Conservation (phyloP, 352 stramenopile genomes). For the Globisporangium nunn region DNA sequence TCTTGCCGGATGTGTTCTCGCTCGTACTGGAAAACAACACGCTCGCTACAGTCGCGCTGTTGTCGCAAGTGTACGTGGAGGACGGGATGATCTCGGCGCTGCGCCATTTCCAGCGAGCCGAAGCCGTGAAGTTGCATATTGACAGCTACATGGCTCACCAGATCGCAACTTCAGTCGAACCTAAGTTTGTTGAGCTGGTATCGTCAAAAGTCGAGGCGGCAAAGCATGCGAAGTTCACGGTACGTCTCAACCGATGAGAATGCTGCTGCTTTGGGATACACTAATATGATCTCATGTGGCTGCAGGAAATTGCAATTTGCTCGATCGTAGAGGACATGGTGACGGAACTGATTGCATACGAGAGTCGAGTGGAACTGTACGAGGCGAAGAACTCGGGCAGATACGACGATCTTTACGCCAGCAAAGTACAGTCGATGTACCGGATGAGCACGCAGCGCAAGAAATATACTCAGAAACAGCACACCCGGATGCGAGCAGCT, state of each 20-base stretch:
- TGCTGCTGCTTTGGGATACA: no score
- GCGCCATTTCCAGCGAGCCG: slow-evolving; percentile 32
- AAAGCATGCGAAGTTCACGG: slow-evolving; percentile 30
- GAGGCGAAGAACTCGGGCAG: slow-evolving; percentile 48
- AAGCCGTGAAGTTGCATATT: slow-evolving; percentile 37
- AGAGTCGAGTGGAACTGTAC: slow-evolving; percentile 50
- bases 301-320: slow-evolving; percentile 35
- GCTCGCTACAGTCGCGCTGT: slow-evolving; percentile 29
- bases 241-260: slow-evolving; percentile 6
- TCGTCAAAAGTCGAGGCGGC: slow-evolving; percentile 24
- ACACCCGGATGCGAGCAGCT: slow-evolving; percentile 41
- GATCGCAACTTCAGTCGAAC: slow-evolving; percentile 9
- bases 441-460: slow-evolving; percentile 66
- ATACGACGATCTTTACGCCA: slow-evolving; percentile 59
- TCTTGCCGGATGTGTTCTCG: slow-evolving; percentile 11
- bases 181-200: slow-evolving; percentile 17
- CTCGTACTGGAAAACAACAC: slow-evolving; percentile 20
- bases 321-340: slow-evolving; percentile 63
- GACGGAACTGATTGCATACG: slow-evolving; percentile 36
- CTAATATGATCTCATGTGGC: not conserved
- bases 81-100: slow-evolving; percentile 27
- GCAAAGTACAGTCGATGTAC: slow-evolving; percentile 60
- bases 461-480: slow-evolving; percentile 35
- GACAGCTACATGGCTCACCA: slow-evolving; percentile 23
- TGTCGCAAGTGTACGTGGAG: slow-evolving; percentile 42